A percentile compares a stretch with the other conserved stretches of the same genome.
Evolutionary conservation across 768 basidiomycete genomes (phyloP).

Genomic region (Boletus rubescentipes): DNA sequence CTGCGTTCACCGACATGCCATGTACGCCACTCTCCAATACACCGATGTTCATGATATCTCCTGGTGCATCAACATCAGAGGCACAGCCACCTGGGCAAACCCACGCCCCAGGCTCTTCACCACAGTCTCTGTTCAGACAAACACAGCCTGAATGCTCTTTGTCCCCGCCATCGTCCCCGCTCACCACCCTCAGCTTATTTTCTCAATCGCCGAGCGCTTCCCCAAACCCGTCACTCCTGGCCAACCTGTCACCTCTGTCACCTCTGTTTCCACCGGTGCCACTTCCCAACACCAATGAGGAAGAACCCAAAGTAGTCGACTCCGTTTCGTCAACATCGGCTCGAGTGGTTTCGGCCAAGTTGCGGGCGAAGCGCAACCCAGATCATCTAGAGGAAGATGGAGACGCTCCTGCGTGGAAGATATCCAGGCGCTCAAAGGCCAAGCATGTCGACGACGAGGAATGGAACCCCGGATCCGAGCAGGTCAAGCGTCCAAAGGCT

Average conservation of each 20-base stretch:
- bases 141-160: neutral
- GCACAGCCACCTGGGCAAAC: neutral
- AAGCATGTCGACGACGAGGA: slow-evolving; percentile 23
- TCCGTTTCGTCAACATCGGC: neutral
- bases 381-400: slow-evolving; percentile 8
- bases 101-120: neutral
- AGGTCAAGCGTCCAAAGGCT: slow-evolving; percentile 2
- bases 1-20: neutral
- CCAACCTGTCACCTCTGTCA: neutral
- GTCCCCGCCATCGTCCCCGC: slow-evolving; percentile 18
- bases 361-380: slow-evolving; percentile 14
- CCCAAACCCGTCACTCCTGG: neutral
- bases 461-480: slow-evolving; percentile 13
- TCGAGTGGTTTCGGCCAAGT: neutral
- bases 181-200: slow-evolving; percentile 11
- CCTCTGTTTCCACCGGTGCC: neutral
- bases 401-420: neutral
- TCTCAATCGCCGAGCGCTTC: slow-evolving; percentile 11
- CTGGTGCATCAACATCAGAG: neutral
- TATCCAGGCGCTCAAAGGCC: slow-evolving; percentile 8
- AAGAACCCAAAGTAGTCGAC: neutral
- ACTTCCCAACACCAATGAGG: neutral
- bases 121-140: neutral
- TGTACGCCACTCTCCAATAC: neutral
- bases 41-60: neutral